Base-by-base conservation (phyloP, 352 stramenopile species). In the Pythium diclinum region DNA sequence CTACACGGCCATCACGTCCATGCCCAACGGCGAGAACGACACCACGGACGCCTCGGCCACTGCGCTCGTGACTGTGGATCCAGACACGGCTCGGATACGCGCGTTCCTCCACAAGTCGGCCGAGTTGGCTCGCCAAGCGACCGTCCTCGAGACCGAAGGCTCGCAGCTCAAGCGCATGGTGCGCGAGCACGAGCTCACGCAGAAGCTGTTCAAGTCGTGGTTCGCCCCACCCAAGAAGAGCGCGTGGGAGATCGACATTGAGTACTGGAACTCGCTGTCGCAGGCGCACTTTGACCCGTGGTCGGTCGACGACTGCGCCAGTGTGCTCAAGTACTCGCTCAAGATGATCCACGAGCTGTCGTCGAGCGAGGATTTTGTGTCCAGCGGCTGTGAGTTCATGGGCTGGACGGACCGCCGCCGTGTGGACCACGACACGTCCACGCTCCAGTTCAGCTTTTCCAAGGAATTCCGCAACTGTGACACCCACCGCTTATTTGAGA, bases 391-490 rank as follows among this genome's bases (percentile, higher is more conserved):
- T n/a, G 66, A 73, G 44, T 73, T 73, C 49, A 73, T 73, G 66
- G 66, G 66, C 49, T 73, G 66, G 66, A 49, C 47, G 13, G 66
- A 73, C 56, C 55, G 60, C 11, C 60, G 66, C 17, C 56, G 61
- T 17, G 60, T 73, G 6, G 61, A 68, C 32, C 54, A 52, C 25
- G 60, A 65, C 32, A 73, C 60, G 17, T 65, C 67, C 10, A 73
- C 67, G 16, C 61, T 73, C 30, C 67, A 73, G 48, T 73, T 73
- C 36, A 73, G 61, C 56, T 73, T 73, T 46, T 65, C 67, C 38
- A 73, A 73, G 44, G 40, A 36, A 11, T 73, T 73, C 46, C 40
- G 49, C 40, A 65, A 73, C 42, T 73, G 67, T 28, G 67, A 73
- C 52, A 63, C 61, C 7, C 55, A 73, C 56, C 34, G 57, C 28